Conservation (phyloP, 1,139 yeast species). For the Hansenula sp. region DNA sequence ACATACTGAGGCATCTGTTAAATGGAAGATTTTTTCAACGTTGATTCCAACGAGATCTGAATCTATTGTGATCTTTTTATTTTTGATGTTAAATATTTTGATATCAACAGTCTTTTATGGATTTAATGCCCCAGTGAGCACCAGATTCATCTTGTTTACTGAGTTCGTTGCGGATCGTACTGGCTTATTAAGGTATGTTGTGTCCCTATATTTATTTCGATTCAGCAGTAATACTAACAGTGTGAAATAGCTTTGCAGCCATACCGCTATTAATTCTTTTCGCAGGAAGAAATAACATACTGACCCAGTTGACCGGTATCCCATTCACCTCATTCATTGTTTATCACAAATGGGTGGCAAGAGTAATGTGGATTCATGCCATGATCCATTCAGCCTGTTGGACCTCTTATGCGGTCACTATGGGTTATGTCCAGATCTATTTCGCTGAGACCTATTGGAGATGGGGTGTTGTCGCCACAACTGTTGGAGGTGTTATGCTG, state of each 20-base stretch:
- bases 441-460: no score
- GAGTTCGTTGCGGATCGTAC: constrained; percentile 58
- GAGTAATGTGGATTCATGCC: constrained; percentile 35
- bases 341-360: constrained; percentile 65
- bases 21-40: constrained; percentile 9
- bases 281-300: constrained; percentile 63
- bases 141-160: constrained; percentile 40
- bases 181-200: constrained; percentile 47
- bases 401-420: constrained; percentile 31
- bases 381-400: constrained; percentile 48
- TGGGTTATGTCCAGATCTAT: no score
- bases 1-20: constrained; percentile 10
- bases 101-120: constrained; percentile 38
- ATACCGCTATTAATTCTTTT: constrained; percentile 50
- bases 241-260: constrained; percentile 32
- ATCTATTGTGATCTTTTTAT: constrained; percentile 43
- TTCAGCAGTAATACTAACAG: no score
- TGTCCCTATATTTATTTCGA: no score
- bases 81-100: constrained; percentile 41
- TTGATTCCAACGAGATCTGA: constrained; percentile 66
- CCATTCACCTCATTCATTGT: constrained; percentile 54
- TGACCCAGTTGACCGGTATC: constrained; percentile 67
- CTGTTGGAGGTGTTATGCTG: constrained; percentile 36
- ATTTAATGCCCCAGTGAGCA: constrained; percentile 23
- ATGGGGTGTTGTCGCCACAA: constrained; percentile 48